These are phyloP conservation scores for Onygenales sp. DNA, from an alignment of 2,329 filamentous ascomycete genomes.

Conservation along the genomic window DNA sequence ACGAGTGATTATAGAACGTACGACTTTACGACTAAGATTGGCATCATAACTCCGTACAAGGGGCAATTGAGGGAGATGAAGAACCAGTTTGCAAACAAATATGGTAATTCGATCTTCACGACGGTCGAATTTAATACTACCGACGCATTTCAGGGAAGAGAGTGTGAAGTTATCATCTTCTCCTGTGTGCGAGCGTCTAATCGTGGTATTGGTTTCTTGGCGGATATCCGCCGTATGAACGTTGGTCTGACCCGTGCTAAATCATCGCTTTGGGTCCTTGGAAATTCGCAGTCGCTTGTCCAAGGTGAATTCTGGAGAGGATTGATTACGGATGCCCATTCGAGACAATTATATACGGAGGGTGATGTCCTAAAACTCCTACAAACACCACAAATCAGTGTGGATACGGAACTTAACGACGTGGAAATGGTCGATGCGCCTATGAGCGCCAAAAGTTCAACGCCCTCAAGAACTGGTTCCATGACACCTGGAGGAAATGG, in stretches of 20 bases:
- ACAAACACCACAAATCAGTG: conserved; percentile 40
- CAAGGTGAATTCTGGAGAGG: conserved; percentile 87
- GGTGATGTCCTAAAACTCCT: conserved; percentile 52
- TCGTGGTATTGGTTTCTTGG: conserved; percentile 95
- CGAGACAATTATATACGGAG: conserved; percentile 65
- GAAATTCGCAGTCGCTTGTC: conserved; percentile 75
- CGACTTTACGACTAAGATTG: conserved; percentile 74
- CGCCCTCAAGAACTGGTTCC: conserved; percentile 12
- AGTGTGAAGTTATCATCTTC: conserved; percentile 97
- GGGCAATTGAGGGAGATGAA: conserved; percentile 78
- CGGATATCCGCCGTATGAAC: conserved; percentile 98
- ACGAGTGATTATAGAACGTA: conserved; percentile 58
- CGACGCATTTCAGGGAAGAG: conserved; percentile 92
- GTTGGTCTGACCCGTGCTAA: conserved; percentile 95
- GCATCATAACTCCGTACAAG: conserved; percentile 97
- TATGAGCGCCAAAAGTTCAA: conserved; percentile 10
- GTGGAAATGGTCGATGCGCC: conserved; percentile 34
- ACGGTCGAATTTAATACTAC: conserved; percentile 97
- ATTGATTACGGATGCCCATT: conserved; percentile 71
- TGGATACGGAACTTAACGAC: conserved; percentile 31
- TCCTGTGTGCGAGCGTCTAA: conserved; percentile 90
- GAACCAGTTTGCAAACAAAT: conserved; percentile 60
- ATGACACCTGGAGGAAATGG: conserved; percentile 10
- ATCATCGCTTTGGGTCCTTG: conserved; percentile 91
- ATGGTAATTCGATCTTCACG: conserved; percentile 64